Conservation (phyloP, 106 monocot species). For the Allium fistulosum region DNA sequence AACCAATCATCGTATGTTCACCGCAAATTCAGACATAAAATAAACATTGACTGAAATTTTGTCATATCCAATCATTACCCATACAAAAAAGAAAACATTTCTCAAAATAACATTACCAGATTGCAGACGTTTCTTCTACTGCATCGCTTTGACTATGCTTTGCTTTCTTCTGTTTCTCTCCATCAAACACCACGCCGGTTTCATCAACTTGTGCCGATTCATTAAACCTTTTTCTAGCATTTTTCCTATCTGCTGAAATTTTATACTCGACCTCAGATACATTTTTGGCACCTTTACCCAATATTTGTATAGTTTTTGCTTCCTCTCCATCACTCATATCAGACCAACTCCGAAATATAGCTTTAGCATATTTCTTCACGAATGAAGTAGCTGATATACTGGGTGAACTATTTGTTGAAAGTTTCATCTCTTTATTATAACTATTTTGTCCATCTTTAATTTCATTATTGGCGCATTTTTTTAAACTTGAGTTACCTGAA, state of each 20-base stretch:
- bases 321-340: no score
- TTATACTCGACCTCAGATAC: not conserved
- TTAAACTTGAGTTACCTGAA: constrained; percentile 2
- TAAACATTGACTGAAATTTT: no score
- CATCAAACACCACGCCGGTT: constrained; percentile 6
- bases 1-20: no score
- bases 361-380: constrained; percentile 58
- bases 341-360: constrained; percentile 37
- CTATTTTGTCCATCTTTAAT: not conserved
- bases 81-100: no score
- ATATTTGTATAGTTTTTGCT: not conserved
- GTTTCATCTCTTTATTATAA: constrained; percentile 6
- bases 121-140: constrained; percentile 8
- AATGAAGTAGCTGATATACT: constrained; percentile 43
- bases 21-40: no score
- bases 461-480: constrained; percentile 4
- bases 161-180: constrained; percentile 22
- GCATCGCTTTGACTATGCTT: constrained; percentile 13
- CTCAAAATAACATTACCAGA: constrained; percentile 6
- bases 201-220: constrained; percentile 15
- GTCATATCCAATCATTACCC: no score
- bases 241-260: not conserved
- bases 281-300: constrained; percentile 5
- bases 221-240: constrained; percentile 34
- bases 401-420: constrained; percentile 13